phyloP scores from a whole-genome alignment of 2,329 filamentous ascomycete genomes.

The Didymella exigua region DNA sequence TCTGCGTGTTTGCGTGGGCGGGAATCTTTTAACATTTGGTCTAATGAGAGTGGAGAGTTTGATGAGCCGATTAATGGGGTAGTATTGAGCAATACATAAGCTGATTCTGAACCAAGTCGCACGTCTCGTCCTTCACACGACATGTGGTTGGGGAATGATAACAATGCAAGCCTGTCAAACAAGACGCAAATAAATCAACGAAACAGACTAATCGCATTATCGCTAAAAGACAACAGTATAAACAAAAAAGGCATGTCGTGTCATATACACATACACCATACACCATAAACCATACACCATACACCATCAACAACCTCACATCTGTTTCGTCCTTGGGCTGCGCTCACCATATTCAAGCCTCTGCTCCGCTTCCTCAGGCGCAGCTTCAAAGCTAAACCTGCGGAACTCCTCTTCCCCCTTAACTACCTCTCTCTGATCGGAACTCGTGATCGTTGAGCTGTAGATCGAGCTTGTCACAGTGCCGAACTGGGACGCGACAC shows the following conservation, averaged over 20 bases:
- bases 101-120: no score
- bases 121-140: no score
- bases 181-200: not conserved
- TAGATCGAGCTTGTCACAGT: conserved; percentile 15
- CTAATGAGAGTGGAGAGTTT: no score
- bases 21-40: no score
- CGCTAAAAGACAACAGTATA: not conserved
- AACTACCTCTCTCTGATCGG: conserved; percentile 18
- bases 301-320: not conserved
- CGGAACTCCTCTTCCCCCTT: conserved; percentile 27
- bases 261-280: not conserved
- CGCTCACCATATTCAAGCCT: not conserved
- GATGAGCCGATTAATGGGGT: no score
- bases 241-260: not conserved
- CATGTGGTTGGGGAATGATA: no score
- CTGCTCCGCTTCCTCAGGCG: conserved; percentile 1
- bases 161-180: no score
- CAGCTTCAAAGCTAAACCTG: conserved; percentile 29
- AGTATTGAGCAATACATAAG: no score
- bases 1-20: no score
- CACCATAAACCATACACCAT: no score
- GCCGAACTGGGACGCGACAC: not conserved
- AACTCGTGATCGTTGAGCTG: conserved; percentile 14
- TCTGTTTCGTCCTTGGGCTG: not conserved
- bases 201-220: not conserved